Evolutionary conservation across 768 basidiomycete species (phyloP).

Genomic region (Russula earlei): DNA sequence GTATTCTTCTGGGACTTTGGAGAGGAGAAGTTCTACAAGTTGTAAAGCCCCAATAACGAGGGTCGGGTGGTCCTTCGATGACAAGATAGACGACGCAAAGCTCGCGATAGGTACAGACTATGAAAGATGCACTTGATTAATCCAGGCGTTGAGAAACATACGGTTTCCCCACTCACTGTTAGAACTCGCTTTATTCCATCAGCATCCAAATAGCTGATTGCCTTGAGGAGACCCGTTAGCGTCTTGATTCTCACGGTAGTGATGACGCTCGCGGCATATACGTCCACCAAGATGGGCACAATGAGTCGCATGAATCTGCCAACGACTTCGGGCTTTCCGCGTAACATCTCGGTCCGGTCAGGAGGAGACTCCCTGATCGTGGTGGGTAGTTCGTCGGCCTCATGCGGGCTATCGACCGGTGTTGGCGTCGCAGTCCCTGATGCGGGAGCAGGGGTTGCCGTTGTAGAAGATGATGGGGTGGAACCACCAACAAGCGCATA

Average conservation of each 20-base stretch:
- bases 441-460: conserved; percentile 23
- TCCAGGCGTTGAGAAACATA: neutral
- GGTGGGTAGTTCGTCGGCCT: conserved; percentile 11
- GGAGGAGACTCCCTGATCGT: conserved; percentile 29
- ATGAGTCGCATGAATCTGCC: conserved; percentile 80
- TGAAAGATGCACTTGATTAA: conserved; percentile 3
- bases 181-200: conserved; percentile 70
- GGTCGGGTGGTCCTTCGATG: conserved; percentile 81
- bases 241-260: conserved; percentile 83
- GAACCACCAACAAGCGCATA: conserved; percentile 3
- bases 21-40: conserved; percentile 82
- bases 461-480: conserved; percentile 13
- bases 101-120: conserved; percentile 92
- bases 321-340: conserved; percentile 66
- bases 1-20: conserved; percentile 77
- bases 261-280: conserved; percentile 97
- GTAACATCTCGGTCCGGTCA: conserved; percentile 67
- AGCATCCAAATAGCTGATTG: conserved; percentile 78
- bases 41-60: conserved; percentile 86
- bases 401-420: conserved; percentile 24
- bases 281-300: conserved; percentile 91
- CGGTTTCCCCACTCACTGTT: conserved; percentile 41
- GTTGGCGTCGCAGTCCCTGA: conserved; percentile 29
- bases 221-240: conserved; percentile 79
- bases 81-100: conserved; percentile 89